Conservation (phyloP, 441 rosid species). For the Flueggea neowawraea region DNA sequence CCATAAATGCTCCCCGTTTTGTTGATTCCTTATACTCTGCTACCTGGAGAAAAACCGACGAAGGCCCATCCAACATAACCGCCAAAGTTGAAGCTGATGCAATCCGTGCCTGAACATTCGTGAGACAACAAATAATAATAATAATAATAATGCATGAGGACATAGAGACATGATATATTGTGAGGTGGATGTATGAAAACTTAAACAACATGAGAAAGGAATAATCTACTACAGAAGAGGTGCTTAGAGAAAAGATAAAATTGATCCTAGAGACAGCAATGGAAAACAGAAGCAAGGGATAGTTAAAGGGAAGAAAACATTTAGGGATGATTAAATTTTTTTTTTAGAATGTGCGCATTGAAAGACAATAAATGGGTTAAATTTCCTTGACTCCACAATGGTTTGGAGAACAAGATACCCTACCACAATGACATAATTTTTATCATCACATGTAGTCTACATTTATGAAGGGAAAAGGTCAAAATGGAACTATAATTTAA, state of each 20-base stretch:
- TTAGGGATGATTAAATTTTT: neutral
- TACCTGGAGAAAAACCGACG: conserved; percentile 81
- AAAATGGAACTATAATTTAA: too few species aligned
- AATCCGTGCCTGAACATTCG: conserved; percentile 61
- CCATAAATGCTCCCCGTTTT: conserved; percentile 70
- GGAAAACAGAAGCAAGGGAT: conserved; percentile 1
- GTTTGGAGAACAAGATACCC: neutral
- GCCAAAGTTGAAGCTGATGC: conserved; percentile 77
- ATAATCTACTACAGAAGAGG: neutral
- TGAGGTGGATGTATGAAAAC: too few species aligned
- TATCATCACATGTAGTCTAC: too few species aligned
- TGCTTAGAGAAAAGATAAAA: neutral
- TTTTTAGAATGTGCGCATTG: neutral
- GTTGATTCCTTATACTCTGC: conserved; percentile 84
- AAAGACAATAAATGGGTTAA: neutral
- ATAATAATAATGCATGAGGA: conserved; percentile 6
- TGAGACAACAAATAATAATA: conserved; percentile 19
- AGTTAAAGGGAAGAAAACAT: neutral
- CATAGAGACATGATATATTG: neutral
- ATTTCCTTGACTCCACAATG: neutral
- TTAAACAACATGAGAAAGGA: too few species aligned
- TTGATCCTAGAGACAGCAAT: neutral
- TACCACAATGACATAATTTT: too few species aligned
- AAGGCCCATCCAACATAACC: conserved; percentile 83
- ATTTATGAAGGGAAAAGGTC: too few species aligned